These are phyloP conservation scores for Hymenoscyphus salicellus DNA, from an alignment of 2,329 filamentous ascomycete species.

Conservation along the genomic window DNA sequence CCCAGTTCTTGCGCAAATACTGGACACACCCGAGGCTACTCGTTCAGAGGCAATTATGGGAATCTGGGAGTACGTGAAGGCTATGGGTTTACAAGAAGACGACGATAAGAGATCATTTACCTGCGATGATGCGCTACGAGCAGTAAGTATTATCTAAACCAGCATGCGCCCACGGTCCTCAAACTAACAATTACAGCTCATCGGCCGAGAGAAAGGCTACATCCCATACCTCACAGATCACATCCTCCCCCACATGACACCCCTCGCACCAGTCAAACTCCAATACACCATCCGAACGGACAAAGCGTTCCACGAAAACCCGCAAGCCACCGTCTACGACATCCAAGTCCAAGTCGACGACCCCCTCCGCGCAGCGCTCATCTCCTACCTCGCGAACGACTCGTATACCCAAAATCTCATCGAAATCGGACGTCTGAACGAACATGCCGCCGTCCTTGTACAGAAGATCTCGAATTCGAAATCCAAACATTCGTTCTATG, in stretches of 20 bases:
- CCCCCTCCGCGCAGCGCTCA: constrained; percentile 67
- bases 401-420: constrained; percentile 69
- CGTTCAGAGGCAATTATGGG: constrained; percentile 85
- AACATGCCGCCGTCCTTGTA: constrained; percentile 78
- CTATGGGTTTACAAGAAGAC: constrained; percentile 83
- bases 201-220: constrained; percentile 71
- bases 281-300: constrained; percentile 94
- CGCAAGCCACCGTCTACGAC: constrained; percentile 83
- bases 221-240: constrained; percentile 84
- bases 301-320: constrained; percentile 71
- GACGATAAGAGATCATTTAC: constrained; percentile 91
- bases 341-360: constrained; percentile 82
- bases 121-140: constrained; percentile 78
- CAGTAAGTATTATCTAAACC: constrained; percentile 51
- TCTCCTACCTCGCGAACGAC: constrained; percentile 65
- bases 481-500: constrained; percentile 86
- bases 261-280: constrained; percentile 77
- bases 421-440: constrained; percentile 74
- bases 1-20: constrained; percentile 73
- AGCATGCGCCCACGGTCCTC: not conserved
- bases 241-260: constrained; percentile 72
- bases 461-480: constrained; percentile 82
- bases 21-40: constrained; percentile 84
- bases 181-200: constrained; percentile 52
- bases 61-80: constrained; percentile 91